These are phyloP conservation scores for Rhododendron vialii DNA, from an alignment of 148 eudicot genomes.

Conservation along the genomic window DNA sequence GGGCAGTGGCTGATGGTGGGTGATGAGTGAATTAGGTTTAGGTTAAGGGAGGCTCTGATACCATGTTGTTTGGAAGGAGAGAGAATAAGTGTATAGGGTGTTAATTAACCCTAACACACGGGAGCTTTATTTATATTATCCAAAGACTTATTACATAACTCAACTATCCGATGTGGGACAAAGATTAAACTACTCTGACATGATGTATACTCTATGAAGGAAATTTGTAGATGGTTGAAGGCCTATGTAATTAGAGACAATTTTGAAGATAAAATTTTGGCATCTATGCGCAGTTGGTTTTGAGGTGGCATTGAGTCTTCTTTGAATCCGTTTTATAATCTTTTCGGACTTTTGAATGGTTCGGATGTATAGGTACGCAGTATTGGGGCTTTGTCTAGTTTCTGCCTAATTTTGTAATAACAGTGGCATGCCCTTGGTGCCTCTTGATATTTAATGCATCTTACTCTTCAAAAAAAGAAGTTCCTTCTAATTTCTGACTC, in stretches of 20 bases:
- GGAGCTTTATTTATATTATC: no score
- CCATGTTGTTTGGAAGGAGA: no score
- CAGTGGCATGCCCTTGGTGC: not conserved
- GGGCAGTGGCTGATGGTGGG: no score
- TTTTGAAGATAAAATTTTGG: not conserved
- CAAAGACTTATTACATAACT: no score
- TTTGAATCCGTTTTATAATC: not conserved
- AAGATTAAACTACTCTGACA: no score
- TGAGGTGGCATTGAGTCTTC: not conserved
- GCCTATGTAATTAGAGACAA: not conserved
- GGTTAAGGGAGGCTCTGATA: no score
- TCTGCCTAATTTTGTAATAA: not conserved
- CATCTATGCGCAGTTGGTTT: not conserved
- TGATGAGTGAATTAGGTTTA: no score
- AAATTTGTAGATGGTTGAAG: not conserved
- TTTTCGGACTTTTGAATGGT: not conserved
- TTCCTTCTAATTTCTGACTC: not conserved
- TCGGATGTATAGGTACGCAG: not conserved
- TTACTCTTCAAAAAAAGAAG: not conserved
- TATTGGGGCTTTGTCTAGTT: not conserved
- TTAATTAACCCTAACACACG: no score
- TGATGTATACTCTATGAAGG: not conserved
- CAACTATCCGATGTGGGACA: no score
- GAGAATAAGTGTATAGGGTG: no score
- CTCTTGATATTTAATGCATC: not conserved